Conservation (phyloP, 345 rosid species). For the Hypericum perforatum region DNA sequence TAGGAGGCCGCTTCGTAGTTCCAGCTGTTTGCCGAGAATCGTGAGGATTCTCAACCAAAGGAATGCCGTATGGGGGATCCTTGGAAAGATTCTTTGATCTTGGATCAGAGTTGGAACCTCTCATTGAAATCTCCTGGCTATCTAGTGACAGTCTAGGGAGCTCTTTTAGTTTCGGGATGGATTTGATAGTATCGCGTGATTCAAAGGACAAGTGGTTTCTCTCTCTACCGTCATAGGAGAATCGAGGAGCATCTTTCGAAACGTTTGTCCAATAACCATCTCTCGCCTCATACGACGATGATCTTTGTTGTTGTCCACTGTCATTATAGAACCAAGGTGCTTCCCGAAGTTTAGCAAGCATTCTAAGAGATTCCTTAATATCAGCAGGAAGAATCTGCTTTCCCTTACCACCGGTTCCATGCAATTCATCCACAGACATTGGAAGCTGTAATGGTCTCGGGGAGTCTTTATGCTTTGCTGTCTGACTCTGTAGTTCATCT, state of each 20-base stretch:
- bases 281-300: constrained; percentile 25
- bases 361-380: constrained; percentile 56
- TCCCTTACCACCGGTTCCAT: constrained; percentile 25
- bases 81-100: constrained; percentile 28
- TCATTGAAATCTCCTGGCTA: constrained; percentile 43
- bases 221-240: constrained; percentile 55
- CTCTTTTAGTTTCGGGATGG: constrained; percentile 56
- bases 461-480: constrained; percentile 49
- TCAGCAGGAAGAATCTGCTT: constrained; percentile 43
- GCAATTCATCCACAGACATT: constrained; percentile 24
- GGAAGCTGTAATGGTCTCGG: constrained; percentile 44
- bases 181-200: constrained; percentile 52
- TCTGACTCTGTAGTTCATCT: constrained; percentile 34
- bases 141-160: constrained; percentile 72
- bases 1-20: constrained; percentile 52
- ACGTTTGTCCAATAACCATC: constrained; percentile 27
- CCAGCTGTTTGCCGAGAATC: constrained; percentile 20
- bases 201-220: constrained; percentile 48
- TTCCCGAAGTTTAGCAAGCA: constrained; percentile 52
- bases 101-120: constrained; percentile 26
- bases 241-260: constrained; percentile 45
- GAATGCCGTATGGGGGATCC: constrained; percentile 19
- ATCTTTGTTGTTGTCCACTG: constrained; percentile 30
- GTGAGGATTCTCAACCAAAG: constrained; percentile 24
- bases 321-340: constrained; percentile 51